phyloP scores from a whole-genome alignment of 257 asterid genomes.

The Solanum lycopersicoides region DNA sequence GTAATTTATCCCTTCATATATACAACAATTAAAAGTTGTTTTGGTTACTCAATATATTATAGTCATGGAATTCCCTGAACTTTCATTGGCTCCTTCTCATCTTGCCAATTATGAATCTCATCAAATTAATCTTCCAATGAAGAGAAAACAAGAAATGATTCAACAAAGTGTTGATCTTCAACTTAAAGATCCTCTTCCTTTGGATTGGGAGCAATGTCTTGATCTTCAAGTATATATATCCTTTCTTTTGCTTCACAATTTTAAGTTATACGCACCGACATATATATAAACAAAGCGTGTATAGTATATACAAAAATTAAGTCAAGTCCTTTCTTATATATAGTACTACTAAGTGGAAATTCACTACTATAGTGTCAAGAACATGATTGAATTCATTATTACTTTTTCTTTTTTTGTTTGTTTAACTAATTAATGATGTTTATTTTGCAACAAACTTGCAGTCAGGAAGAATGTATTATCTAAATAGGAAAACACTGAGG shows the following conservation, averaged over 20 bases:
- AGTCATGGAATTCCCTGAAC: slow-evolving; percentile 41
- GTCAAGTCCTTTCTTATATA: not conserved
- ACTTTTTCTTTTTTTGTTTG: not conserved
- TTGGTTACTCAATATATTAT: too few relatives aligned
- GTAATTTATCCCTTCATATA: not conserved
- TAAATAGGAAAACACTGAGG: slow-evolving; percentile 29
- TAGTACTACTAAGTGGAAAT: too few relatives aligned
- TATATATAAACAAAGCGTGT: not conserved
- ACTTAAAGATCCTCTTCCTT: slow-evolving; percentile 40
- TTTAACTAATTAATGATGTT: not conserved
- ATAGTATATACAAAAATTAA: not conserved
- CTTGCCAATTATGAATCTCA: not conserved
- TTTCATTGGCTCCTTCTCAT: slow-evolving; percentile 22
- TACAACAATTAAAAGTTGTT: too few relatives aligned
- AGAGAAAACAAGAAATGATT: slow-evolving; percentile 21
- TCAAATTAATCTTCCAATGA: slow-evolving; percentile 24
- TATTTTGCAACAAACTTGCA: not conserved
- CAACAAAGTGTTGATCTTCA: slow-evolving; percentile 37
- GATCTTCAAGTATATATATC: slow-evolving; percentile 36
- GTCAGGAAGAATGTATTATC: slow-evolving; percentile 52
- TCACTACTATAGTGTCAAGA: not conserved
- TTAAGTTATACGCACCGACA: not conserved
- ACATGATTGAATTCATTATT: not conserved
- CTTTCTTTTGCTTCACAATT: not conserved
- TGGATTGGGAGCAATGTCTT: slow-evolving; percentile 65